These are phyloP conservation scores for Cystobasidium onofrii DNA, from an alignment of 768 basidiomycete species.

Conservation along the genomic window DNA sequence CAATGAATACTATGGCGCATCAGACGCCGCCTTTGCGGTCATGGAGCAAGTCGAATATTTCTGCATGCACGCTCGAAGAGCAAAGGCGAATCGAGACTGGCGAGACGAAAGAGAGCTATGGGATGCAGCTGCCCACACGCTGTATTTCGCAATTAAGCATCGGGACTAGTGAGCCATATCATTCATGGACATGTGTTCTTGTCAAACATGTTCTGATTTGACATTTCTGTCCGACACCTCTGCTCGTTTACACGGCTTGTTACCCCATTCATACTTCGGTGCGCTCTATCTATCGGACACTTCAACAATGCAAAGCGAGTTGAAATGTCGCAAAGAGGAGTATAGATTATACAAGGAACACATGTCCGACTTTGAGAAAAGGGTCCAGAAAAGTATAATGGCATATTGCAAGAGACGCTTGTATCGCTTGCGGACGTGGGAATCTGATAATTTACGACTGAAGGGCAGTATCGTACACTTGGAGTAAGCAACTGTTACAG, in stretches of 20 bases:
- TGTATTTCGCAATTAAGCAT: not conserved
- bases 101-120: not conserved
- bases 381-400: not conserved
- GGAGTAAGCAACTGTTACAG: not conserved
- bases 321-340: not conserved
- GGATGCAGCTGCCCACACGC: not conserved
- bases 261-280: too few relatives aligned
- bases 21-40: not conserved
- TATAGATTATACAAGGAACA: not conserved
- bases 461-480: not conserved
- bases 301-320: not conserved
- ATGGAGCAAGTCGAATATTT: constrained; percentile 10
- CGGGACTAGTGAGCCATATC: not conserved
- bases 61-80: not conserved
- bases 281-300: not conserved
- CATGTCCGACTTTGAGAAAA: not conserved
- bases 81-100: constrained; percentile 6
- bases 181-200: not conserved
- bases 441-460: not conserved
- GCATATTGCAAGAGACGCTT: not conserved
- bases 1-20: constrained; percentile 10
- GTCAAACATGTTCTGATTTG: not conserved
- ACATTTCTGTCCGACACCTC: not conserved
- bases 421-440: not conserved
- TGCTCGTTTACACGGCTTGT: not conserved